phyloP scores from a whole-genome alignment of 768 basidiomycete species.

The Terana coerulea region DNA sequence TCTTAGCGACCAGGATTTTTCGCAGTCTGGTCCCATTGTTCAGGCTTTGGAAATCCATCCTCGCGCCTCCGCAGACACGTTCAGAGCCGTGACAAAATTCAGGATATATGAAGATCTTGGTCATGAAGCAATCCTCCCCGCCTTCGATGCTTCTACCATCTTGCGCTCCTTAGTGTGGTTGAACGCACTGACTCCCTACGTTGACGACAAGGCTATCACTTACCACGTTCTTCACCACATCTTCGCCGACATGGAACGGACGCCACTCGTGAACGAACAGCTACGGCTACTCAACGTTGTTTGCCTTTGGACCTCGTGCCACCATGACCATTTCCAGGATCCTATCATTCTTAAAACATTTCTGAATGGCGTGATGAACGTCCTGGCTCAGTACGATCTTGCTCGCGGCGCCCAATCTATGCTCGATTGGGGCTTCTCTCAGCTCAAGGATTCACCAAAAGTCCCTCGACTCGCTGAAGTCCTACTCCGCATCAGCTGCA shows the following conservation, averaged over 20 bases:
- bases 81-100: slow-evolving; percentile 49
- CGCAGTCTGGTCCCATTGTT: slow-evolving; percentile 45
- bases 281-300: slow-evolving; percentile 69
- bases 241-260: slow-evolving; percentile 59
- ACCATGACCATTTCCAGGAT: slow-evolving; percentile 51
- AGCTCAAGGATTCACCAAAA: slow-evolving; percentile 26
- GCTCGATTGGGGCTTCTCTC: slow-evolving; percentile 66
- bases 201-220: slow-evolving; percentile 51
- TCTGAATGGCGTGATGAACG: slow-evolving; percentile 58
- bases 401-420: slow-evolving; percentile 68
- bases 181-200: slow-evolving; percentile 34
- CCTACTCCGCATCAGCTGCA: slow-evolving; percentile 63
- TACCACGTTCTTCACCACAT: slow-evolving; percentile 78
- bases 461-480: slow-evolving; percentile 60
- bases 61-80: slow-evolving; percentile 39
- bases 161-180: slow-evolving; percentile 63
- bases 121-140: slow-evolving; percentile 67
- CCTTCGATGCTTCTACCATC: slow-evolving; percentile 43
- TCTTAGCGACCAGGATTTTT: slow-evolving; percentile 65
- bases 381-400: slow-evolving; percentile 69
- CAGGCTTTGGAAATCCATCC: slow-evolving; percentile 37
- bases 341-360: slow-evolving; percentile 62
- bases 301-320: slow-evolving; percentile 68
- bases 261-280: slow-evolving; percentile 82
- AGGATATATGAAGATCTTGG: slow-evolving; percentile 47